Evolutionary conservation across 495 filamentous ascomycete species (phyloP).

Genomic region (Terfezia claveryi): DNA sequence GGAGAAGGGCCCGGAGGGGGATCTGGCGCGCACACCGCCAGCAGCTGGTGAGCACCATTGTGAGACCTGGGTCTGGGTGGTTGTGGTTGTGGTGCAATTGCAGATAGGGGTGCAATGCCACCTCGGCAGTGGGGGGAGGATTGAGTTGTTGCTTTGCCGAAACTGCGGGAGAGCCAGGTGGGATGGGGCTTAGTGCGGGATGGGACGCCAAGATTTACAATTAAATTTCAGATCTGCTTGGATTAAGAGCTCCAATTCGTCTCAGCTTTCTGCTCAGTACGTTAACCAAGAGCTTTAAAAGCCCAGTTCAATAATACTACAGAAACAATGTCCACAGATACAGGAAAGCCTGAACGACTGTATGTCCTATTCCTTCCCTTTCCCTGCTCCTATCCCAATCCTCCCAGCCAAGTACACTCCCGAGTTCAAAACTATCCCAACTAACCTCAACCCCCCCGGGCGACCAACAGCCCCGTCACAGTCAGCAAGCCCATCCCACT

Average conservation of each 20-base stretch:
- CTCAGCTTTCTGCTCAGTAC: too few relatives aligned
- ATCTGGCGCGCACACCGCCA: constrained; percentile 31
- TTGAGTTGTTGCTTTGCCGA: too few relatives aligned
- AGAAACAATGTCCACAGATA: too few relatives aligned
- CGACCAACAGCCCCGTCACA: constrained; percentile 28
- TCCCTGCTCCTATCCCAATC: too few relatives aligned
- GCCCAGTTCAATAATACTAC: too few relatives aligned
- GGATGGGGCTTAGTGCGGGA: constrained; percentile 21
- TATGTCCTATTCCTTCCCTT: too few relatives aligned
- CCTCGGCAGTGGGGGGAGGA: constrained; percentile 20
- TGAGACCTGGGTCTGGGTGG: constrained; percentile 6
- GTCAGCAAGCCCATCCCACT: constrained; percentile 70
- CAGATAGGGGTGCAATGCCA: background rate
- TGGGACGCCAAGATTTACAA: constrained; percentile 5
- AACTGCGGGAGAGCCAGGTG: too few relatives aligned
- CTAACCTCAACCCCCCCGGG: background rate
- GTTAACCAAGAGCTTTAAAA: too few relatives aligned
- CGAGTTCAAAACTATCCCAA: background rate
- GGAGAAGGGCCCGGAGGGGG: background rate
- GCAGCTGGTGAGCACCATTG: constrained; percentile 47
- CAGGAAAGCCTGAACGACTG: too few relatives aligned
- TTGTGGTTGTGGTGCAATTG: background rate
- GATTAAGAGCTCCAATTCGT: background rate
- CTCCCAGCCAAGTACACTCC: too few relatives aligned
- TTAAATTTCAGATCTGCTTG: background rate